Conservation (phyloP, 2,329 filamentous ascomycete genomes). For the Colletotrichum musae region DNA sequence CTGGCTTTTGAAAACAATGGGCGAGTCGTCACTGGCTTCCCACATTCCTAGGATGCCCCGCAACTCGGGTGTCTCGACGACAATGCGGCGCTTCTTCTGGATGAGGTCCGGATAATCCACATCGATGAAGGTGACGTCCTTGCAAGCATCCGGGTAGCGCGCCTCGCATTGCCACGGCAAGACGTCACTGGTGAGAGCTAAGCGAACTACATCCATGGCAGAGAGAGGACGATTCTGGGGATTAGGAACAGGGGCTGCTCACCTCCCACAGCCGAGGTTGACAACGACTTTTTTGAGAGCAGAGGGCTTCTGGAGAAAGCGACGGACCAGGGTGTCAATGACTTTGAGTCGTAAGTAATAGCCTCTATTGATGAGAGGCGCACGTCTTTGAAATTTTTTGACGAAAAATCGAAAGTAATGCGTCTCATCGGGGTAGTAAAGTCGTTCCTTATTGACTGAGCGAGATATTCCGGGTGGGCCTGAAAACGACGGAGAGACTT, state of each 20-base stretch:
- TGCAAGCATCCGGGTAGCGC: constrained; percentile 72
- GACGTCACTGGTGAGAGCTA: constrained; percentile 73
- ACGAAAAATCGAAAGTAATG: constrained; percentile 93
- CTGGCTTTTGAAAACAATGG: constrained; percentile 74
- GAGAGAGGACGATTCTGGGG: not conserved
- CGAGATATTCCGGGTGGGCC: not conserved
- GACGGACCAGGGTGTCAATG: constrained; percentile 80
- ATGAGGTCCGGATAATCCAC: constrained; percentile 90
- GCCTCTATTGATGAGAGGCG: constrained; percentile 91
- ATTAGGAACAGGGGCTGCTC: constrained; percentile 53
- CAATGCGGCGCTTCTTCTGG: constrained; percentile 77
- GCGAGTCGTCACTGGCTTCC: constrained; percentile 64
- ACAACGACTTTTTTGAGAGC: constrained; percentile 79
- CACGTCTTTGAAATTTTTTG: constrained; percentile 83
- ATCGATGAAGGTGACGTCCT: constrained; percentile 80
- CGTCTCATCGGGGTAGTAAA: constrained; percentile 83
- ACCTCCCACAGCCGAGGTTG: constrained; percentile 93
- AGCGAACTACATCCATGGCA: constrained; percentile 31
- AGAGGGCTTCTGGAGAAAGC: constrained; percentile 74
- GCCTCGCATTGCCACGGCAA: constrained; percentile 87
- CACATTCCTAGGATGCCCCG: constrained; percentile 70
- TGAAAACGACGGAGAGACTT: constrained; percentile 17
- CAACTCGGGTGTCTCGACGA: constrained; percentile 75
- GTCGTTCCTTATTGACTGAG: constrained; percentile 55
- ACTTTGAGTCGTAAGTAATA: constrained; percentile 90